Percentiles rank a stretch among this genome's conserved stretches.
These are phyloP conservation scores for Colletotrichum sp. DNA, from an alignment of 2,329 filamentous ascomycete genomes.

Conservation along the genomic window DNA sequence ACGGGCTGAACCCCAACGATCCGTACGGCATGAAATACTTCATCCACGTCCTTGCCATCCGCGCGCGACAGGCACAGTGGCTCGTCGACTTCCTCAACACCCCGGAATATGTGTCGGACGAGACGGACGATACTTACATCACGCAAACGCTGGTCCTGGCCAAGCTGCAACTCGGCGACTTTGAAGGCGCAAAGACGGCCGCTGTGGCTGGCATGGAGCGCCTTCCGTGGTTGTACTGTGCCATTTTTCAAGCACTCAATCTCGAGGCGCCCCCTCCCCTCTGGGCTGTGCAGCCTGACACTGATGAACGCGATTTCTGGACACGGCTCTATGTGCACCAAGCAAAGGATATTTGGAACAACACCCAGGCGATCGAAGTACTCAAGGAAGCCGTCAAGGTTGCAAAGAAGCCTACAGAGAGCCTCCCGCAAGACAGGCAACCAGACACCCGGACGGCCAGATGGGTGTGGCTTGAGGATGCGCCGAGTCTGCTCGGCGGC, in stretches of 20 bases:
- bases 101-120: conserved; percentile 42
- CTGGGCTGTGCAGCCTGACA: conserved; percentile 77
- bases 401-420: conserved; percentile 44
- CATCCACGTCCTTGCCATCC: conserved; percentile 84
- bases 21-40: conserved; percentile 83
- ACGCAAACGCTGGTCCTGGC: conserved; percentile 80
- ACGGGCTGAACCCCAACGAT: conserved; percentile 77
- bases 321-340: conserved; percentile 78
- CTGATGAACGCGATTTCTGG: conserved; percentile 68
- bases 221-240: conserved; percentile 84
- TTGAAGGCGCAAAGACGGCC: conserved; percentile 66
- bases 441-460: conserved; percentile 64
- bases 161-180: conserved; percentile 69
- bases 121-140: conserved; percentile 66
- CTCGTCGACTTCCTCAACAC: conserved; percentile 72
- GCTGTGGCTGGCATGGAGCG: conserved; percentile 72
- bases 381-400: conserved; percentile 73
- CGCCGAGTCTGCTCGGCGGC: conserved; percentile 71
- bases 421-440: conserved; percentile 44
- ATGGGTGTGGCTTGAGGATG: conserved; percentile 80
- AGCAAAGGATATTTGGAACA: conserved; percentile 87
- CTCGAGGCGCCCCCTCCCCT: conserved; percentile 79
- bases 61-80: conserved; percentile 77
- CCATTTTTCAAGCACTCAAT: conserved; percentile 80
- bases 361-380: conserved; percentile 70